phyloP scores from a whole-genome alignment of 148 eudicot species.

The Cornus suecica region DNA sequence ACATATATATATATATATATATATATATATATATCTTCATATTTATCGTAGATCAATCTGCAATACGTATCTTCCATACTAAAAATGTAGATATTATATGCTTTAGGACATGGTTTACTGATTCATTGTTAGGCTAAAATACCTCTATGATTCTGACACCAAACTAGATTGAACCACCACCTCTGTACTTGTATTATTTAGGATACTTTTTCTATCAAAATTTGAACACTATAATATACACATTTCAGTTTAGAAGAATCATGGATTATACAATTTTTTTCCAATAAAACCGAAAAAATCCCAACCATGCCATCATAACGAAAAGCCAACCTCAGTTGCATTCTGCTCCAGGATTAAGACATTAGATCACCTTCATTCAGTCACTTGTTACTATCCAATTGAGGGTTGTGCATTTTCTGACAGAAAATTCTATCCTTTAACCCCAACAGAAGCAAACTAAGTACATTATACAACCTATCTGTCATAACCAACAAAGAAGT shows the following conservation, averaged over 20 bases:
- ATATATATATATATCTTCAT: no score
- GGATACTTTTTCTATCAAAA: constrained; percentile 4
- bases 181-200: not conserved
- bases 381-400: no score
- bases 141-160: no score
- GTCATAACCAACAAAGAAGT: not conserved
- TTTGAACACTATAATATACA: not conserved
- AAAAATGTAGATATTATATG: no score
- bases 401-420: not conserved
- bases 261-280: not conserved
- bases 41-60: no score
- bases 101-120: no score
- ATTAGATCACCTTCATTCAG: no score
- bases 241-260: not conserved
- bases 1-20: no score
- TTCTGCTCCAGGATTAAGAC: no score
- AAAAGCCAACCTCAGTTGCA: not conserved
- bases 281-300: no score
- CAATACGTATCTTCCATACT: no score
- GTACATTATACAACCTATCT: not conserved
- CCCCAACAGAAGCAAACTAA: constrained; percentile 16
- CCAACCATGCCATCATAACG: constrained; percentile 11
- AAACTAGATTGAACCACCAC: not conserved
- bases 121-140: no score
- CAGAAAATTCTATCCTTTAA: constrained; percentile 13